Percentiles rank a stretch among this genome's conserved stretches.
phyloP scores from a whole-genome alignment of 257 asterid species.

The Dorcoceras hygrometricum region DNA sequence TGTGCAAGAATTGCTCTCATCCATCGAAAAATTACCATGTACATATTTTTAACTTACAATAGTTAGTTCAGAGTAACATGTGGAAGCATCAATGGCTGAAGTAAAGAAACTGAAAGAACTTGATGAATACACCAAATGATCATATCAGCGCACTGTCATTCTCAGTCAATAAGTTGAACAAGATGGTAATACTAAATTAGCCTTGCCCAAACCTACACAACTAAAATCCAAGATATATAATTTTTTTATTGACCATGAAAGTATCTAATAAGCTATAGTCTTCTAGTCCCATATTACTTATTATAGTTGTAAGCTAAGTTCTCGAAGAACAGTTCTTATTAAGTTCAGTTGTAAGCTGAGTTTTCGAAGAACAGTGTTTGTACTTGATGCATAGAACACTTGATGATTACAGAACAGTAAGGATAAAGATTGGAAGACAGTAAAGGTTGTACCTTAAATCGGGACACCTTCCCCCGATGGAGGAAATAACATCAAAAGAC shows the following conservation, averaged over 20 bases:
- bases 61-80: not conserved
- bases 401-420: not conserved
- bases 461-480: conserved; percentile 56
- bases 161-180: conserved; percentile 4
- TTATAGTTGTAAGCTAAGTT: not conserved
- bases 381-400: not conserved
- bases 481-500: conserved; percentile 39
- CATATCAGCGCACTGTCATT: conserved; percentile 6
- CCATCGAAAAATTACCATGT: not conserved
- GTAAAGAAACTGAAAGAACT: conserved; percentile 3
- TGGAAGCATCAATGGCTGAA: not conserved
- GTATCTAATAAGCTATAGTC: not conserved
- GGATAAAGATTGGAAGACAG: not conserved
- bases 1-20: not conserved
- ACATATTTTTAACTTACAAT: no score
- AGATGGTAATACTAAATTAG: not conserved
- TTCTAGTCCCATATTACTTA: not conserved
- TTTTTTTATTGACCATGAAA: not conserved
- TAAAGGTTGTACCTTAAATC: conserved; percentile 48
- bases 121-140: conserved; percentile 4
- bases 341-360: not conserved
- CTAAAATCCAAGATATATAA: not conserved
- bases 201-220: not conserved
- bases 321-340: no score
- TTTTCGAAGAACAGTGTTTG: not conserved